Conservation (phyloP, 2,329 filamentous ascomycete genomes). For the Cercospora zeae-maydis region DNA sequence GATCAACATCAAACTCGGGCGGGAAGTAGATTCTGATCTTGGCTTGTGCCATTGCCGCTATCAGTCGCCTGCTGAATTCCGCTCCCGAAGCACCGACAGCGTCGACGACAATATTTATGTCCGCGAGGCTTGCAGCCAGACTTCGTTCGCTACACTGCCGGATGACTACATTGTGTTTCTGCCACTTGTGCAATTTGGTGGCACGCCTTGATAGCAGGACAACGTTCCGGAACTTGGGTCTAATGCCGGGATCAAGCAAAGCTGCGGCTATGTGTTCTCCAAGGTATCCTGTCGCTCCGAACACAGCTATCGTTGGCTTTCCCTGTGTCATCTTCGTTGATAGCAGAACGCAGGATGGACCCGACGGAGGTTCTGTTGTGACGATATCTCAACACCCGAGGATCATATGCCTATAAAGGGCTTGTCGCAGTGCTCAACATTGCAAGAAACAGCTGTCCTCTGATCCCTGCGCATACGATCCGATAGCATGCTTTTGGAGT, state of each 20-base stretch:
- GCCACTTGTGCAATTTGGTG: conserved; percentile 7
- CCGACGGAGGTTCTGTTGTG: neutral
- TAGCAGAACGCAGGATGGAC: neutral
- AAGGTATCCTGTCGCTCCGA: conserved; percentile 9
- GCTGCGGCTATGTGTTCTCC: conserved; percentile 2
- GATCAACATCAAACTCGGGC: conserved; percentile 10
- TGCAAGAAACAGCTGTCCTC: neutral
- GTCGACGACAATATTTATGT: conserved; percentile 9
- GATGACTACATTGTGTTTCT: neutral
- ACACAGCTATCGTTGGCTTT: conserved; percentile 6
- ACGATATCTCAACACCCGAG: neutral
- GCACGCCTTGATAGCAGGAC: conserved; percentile 1
- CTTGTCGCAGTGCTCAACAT: neutral
- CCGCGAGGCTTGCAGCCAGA: neutral
- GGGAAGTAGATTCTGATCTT: conserved; percentile 9
- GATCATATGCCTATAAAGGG: neutral
- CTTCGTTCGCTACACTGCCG: conserved; percentile 1
- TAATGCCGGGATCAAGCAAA: neutral
- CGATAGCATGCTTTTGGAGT: neutral
- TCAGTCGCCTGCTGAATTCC: conserved; percentile 2
- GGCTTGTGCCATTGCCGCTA: conserved; percentile 4
- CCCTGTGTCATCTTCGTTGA: neutral
- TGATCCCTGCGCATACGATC: neutral
- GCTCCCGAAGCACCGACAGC: conserved; percentile 2
- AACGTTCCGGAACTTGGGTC: conserved; percentile 1